phyloP scores from a whole-genome alignment of 2,329 filamentous ascomycete species.

The Xylaria sp. region DNA sequence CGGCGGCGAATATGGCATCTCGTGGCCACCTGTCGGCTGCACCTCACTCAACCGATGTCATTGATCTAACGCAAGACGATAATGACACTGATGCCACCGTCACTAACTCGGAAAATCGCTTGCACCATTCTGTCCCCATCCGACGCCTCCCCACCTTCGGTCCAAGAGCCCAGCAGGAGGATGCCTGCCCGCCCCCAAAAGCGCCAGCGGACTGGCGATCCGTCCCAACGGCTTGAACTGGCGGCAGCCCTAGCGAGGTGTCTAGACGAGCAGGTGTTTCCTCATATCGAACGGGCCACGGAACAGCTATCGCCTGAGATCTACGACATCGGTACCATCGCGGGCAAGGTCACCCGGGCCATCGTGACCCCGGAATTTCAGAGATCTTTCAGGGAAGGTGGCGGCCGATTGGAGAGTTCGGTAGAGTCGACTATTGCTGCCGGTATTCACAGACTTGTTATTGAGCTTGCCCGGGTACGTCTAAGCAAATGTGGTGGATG shows the following conservation, averaged over 20 bases:
- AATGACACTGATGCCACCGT: too few relatives aligned
- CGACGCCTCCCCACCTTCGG: not conserved
- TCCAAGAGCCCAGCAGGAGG: not conserved
- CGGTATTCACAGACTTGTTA: conserved; percentile 31
- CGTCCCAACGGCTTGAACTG: not conserved
- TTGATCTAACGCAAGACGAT: too few relatives aligned
- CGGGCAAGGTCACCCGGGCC: conserved; percentile 29
- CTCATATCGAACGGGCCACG: conserved; percentile 35
- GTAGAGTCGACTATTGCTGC: conserved; percentile 30
- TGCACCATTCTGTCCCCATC: too few relatives aligned
- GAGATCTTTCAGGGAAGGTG: conserved; percentile 28
- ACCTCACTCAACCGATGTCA: too few relatives aligned
- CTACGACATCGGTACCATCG: conserved; percentile 35
- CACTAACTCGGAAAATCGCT: too few relatives aligned
- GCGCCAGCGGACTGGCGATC: conserved; percentile 13
- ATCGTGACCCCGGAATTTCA: conserved; percentile 36
- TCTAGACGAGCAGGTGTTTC: conserved; percentile 37
- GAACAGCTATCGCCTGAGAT: conserved; percentile 20
- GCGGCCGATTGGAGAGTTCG: conserved; percentile 29
- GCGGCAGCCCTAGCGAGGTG: conserved; percentile 29
- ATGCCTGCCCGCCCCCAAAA: conserved; percentile 1
- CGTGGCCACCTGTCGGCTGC: too few relatives aligned
- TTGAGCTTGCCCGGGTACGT: conserved; percentile 33
- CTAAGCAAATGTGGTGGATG: not conserved
- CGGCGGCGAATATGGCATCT: too few relatives aligned